Percentiles rank a stretch among this genome's conserved stretches.
Evolutionary conservation across 2,329 filamentous ascomycete genomes (phyloP).

Genomic region (Trichocomaceae sp.): DNA sequence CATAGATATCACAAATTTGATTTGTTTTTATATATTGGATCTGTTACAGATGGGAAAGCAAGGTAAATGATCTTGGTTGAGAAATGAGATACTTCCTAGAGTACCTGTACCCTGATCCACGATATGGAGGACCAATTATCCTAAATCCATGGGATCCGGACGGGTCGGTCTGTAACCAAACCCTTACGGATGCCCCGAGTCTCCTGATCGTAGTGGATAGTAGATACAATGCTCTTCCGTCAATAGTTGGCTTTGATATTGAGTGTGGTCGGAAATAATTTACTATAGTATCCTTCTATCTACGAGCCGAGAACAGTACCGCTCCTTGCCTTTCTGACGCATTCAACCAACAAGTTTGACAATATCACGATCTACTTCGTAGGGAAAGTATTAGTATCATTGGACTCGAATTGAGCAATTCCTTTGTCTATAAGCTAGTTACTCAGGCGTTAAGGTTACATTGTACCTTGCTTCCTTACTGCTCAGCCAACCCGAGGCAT

Average conservation of each 20-base stretch:
- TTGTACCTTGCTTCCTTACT: conserved; percentile 1
- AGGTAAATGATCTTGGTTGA: background rate
- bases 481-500: background rate
- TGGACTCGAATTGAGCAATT: background rate
- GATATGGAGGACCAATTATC: conserved; percentile 5
- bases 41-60: background rate
- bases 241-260: background rate
- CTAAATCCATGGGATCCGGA: conserved; percentile 2
- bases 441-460: background rate
- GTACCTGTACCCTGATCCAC: conserved; percentile 4
- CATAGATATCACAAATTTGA: background rate
- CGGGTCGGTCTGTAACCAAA: conserved; percentile 2
- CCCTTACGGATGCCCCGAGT: conserved; percentile 1
- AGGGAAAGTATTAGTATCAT: conserved; percentile 8
- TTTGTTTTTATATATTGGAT: background rate
- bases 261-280: background rate
- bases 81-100: background rate
- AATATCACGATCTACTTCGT: conserved; percentile 1
- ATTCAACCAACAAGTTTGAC: conserved; percentile 4
- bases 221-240: background rate
- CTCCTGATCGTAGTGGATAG: background rate
- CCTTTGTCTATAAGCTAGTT: background rate
- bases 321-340: conserved; percentile 3
- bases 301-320: conserved; percentile 2
- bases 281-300: conserved; percentile 2